Evolutionary conservation across 345 rosid species (phyloP), one percentile per base, ranked within the genome.

Genomic region (Eucalyptus sp.): DNA sequence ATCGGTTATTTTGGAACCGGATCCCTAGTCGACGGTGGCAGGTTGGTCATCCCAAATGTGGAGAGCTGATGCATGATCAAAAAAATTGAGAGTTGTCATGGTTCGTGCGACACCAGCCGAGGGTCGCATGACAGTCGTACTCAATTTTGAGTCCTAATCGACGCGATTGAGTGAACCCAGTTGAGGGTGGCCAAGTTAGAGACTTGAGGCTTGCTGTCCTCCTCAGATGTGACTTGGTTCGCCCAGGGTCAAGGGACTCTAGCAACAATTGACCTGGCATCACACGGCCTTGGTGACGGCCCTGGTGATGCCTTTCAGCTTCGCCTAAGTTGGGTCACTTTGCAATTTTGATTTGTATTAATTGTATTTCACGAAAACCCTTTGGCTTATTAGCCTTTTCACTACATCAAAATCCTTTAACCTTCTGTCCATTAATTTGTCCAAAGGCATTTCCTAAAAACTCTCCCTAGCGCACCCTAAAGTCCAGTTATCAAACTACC

Each of bases 121-220:
- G 41, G 15, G 37, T 1, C 20, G 3, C 76, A n/a, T 64, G 41
- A 64, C 4, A n/a, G 10, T 64, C 76, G 2, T 7, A 15, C 0
- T 64, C 37, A n/a, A 64, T n/a, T n/a, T 64, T 7, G 31, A 15
- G 37, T 6, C 76, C 41, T n/a, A n/a, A n/a, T n/a, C 1, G 20
- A 64, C 17, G 0, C 0, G 2, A 33, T n/a, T 64, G 18, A n/a
- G 20, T n/a, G 76, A 62, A 1, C 33, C 33, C 1, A 29, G 33
- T 62, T 14, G 31, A 64, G 76, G 18, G 0, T 7, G 37, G 41
- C 37, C 20, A 64, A 64, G 37, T 64, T 1, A 13, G 20, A 64
- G 76, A 64, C 76, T n/a, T 7, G 37, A n/a, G 76, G 41, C 76
- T n/a, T n/a, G 20, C 33, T 7, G 37, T n/a, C 76, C 76, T 64